Percentiles rank a stretch among this genome's conserved stretches.
Evolutionary conservation across 257 asterid genomes (phyloP).

Genomic region (Solanum chiquidenum): DNA sequence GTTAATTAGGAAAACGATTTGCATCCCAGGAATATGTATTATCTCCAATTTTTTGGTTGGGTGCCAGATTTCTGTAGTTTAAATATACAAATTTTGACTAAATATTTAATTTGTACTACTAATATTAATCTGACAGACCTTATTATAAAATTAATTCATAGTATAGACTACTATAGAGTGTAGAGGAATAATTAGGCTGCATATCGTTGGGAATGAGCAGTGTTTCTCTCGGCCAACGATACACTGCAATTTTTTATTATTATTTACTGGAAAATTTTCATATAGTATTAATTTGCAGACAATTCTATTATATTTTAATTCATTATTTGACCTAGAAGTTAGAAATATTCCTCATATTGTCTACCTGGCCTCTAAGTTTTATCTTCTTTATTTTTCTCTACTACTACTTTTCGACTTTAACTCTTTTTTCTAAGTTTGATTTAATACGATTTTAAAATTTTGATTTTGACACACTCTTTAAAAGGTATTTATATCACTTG

Average conservation of each 20-base stretch:
- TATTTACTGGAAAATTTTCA: background rate
- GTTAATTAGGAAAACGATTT: background rate
- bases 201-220: slow-evolving; percentile 4
- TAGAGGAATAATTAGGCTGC: background rate
- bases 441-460: no score
- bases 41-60: background rate
- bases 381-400: background rate
- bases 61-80: background rate
- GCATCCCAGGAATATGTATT: background rate
- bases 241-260: background rate
- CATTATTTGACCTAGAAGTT: background rate
- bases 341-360: background rate
- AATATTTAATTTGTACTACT: background rate
- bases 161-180: background rate
- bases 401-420: background rate
- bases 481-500: background rate
- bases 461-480: background rate
- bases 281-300: background rate
- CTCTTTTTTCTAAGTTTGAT: background rate
- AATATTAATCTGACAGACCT: background rate
- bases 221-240: background rate
- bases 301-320: background rate
- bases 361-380: background rate
- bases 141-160: background rate
- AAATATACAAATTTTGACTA: background rate